A percentile compares a stretch with the other conserved stretches of the same genome.
These are phyloP conservation scores for Acanthamoeba healyi DNA, from an alignment of 208 protist genomes.

Conservation along the genomic window DNA sequence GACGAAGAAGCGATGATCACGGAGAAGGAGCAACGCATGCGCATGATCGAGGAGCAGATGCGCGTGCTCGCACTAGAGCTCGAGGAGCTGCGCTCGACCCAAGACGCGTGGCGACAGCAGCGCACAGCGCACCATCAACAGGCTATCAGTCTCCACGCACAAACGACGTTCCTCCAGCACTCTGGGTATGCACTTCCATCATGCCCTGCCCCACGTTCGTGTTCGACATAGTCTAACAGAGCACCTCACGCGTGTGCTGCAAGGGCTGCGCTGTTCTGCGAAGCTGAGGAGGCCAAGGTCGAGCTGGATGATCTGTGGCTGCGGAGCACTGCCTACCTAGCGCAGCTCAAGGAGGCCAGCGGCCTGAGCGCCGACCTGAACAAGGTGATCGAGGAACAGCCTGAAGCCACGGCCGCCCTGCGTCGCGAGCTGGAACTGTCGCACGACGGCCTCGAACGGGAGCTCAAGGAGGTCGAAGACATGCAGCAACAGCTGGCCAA, in stretches of 20 bases:
- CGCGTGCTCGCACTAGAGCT: not conserved
- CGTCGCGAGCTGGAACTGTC: not conserved
- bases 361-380: not conserved
- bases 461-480: not conserved
- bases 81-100: not conserved
- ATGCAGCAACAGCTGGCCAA: not conserved
- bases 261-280: not conserved
- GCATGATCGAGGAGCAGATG: not conserved
- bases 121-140: not conserved
- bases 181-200: slow-evolving; percentile 3
- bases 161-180: not conserved
- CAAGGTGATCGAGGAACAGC: not conserved
- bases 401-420: not conserved
- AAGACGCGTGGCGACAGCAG: not conserved
- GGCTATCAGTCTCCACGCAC: not conserved
- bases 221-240: not conserved
- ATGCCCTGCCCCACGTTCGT: too few species aligned
- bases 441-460: not conserved
- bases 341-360: not conserved
- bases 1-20: too few species aligned
- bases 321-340: not conserved
- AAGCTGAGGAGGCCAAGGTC: not conserved
- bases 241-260: not conserved
- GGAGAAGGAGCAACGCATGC: not conserved
- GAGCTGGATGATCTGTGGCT: not conserved